Evolutionary conservation across 352 stramenopile species (phyloP), one percentile per base, ranked within the genome.

Genomic region (Globisporangium parvum): DNA sequence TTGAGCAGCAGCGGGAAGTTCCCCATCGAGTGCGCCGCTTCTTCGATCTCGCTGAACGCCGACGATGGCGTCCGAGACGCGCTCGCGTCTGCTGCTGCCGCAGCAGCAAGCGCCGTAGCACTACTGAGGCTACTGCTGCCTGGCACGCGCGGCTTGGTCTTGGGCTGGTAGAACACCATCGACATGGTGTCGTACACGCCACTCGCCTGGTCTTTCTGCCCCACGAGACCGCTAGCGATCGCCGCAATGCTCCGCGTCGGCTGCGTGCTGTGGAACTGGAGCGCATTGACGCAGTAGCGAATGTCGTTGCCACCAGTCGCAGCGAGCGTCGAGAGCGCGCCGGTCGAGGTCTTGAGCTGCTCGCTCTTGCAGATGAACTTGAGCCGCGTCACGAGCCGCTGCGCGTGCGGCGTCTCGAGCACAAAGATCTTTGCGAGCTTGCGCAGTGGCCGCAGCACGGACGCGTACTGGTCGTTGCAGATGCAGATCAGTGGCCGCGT

Each of bases 401-500:
- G 74, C 15, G 80, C 74, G 44, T 93, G 88, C 9, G 94, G 80
- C 23, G 81, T 76, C 49, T 83, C 68, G 15, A 99, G 85, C 58
- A 96, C 83, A 46, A 98, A 98, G 39, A 98, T 91, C 57, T 91
- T 93, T 23, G 92, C 87, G 17, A 96, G 80, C 24, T 97, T 91
- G 28, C 97, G 87, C 45, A 99, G 77, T n/a, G 94, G 87, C 11
- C 96, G 81, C 39, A 99, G 69, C 31, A 96, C 88, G 1, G 96
- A 95, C 14, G 94, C 94, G 69, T 98, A 99, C 63, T 98, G 88
- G 66, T 99, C 93, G 69, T 99, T 99, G 73, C 96, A 99, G 70
- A 99, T 98, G 64, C 97, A 98, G 59, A 99, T 98, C 18, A 99
- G 75, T 9, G 96, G 96, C 1, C 96, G 83, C 50, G 71, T 97